Conservation (phyloP, 2,329 filamentous ascomycete genomes). For the Paraphaeosphaeria sporulosa region DNA sequence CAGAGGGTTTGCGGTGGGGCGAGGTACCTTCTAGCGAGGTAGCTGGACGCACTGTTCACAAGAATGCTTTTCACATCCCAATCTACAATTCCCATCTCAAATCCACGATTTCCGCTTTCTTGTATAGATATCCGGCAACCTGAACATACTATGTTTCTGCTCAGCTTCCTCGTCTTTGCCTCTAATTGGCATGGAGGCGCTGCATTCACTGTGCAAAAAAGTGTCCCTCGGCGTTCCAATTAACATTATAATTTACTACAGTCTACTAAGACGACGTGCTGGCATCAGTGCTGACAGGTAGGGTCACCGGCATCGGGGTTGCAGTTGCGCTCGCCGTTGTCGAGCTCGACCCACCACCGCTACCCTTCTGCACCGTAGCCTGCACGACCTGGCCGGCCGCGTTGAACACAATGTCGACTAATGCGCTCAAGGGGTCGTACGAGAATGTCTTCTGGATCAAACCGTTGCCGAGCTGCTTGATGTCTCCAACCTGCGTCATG, state of each 20-base stretch:
- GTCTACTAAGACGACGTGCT: conserved; percentile 18
- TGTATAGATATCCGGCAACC: too few relatives aligned
- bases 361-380: conserved; percentile 52
- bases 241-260: conserved; percentile 18
- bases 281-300: conserved; percentile 38
- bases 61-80: too few relatives aligned
- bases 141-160: too few relatives aligned
- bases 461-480: conserved; percentile 47
- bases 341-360: conserved; percentile 25
- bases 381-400: conserved; percentile 63
- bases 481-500: conserved; percentile 62
- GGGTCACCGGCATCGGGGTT: conserved; percentile 40
- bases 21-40: too few relatives aligned
- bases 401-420: conserved; percentile 66
- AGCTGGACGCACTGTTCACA: too few relatives aligned
- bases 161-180: not conserved
- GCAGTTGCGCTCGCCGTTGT: conserved; percentile 26
- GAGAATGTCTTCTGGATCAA: conserved; percentile 61
- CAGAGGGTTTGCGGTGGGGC: too few relatives aligned
- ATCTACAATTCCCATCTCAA: too few relatives aligned
- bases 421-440: conserved; percentile 58
- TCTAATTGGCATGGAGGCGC: not conserved
- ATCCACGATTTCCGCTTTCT: too few relatives aligned
- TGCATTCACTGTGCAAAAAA: not conserved
- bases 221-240: not conserved